phyloP scores from a whole-genome alignment of 1,284 basidiomycete genomes.

The Naganishia cerealis region DNA sequence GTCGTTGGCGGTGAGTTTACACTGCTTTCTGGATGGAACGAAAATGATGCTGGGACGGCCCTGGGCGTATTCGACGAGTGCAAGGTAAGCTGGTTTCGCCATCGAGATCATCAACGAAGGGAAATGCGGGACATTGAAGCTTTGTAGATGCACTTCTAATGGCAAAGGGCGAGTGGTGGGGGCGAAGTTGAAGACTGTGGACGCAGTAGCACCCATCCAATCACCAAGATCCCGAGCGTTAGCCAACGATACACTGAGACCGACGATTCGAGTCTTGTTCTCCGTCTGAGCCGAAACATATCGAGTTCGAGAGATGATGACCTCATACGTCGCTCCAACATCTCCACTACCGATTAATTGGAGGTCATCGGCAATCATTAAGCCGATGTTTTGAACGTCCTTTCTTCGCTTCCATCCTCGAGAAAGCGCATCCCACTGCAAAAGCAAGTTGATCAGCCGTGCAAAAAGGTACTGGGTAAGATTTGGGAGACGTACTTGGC shows the following conservation, averaged over 20 bases:
- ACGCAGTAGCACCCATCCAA: constrained; percentile 92
- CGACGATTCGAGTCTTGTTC: constrained; percentile 85
- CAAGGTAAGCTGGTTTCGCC: constrained; percentile 96
- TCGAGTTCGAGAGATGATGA: constrained; percentile 87
- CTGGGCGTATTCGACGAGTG: constrained; percentile 83
- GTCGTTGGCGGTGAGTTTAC: constrained; percentile 87
- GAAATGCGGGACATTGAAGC: constrained; percentile 93
- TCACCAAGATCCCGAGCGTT: constrained; percentile 95
- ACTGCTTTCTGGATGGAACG: constrained; percentile 90
- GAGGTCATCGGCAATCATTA: constrained; percentile 92
- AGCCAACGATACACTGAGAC: constrained; percentile 89
- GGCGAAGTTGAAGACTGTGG: constrained; percentile 96
- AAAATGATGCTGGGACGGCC: constrained; percentile 87
- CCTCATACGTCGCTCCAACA: constrained; percentile 92
- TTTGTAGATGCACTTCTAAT: constrained; percentile 95
- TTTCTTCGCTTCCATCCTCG: constrained; percentile 90
- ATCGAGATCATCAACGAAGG: constrained; percentile 97
- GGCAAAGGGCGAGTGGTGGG: constrained; percentile 92
- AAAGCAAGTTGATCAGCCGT: constrained; percentile 33
- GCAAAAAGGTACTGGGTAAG: constrained; percentile 5
- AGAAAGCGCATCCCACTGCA: constrained; percentile 93
- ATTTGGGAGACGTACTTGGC: constrained; percentile 60
- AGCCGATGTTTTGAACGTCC: constrained; percentile 88
- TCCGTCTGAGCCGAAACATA: constrained; percentile 96
- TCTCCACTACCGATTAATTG: constrained; percentile 85